These are phyloP conservation scores for Rehmannia glutinosa DNA, from an alignment of 257 asterid species.

Conservation along the genomic window DNA sequence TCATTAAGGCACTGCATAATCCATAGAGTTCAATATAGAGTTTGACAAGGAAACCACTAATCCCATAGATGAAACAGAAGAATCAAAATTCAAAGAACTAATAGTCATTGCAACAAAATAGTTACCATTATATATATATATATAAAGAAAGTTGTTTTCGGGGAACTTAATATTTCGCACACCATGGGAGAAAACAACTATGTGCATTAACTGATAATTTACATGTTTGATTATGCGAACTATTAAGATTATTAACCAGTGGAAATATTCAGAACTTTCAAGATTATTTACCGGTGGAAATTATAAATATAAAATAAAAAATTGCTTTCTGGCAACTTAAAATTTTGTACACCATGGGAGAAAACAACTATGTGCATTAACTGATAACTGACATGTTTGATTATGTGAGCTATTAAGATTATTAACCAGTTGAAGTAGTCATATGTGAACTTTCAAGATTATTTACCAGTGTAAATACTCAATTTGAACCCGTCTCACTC, in stretches of 20 bases:
- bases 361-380: background rate
- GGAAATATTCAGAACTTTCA: too few species aligned
- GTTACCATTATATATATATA: background rate
- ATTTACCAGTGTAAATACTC: too few species aligned
- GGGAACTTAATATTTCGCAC: background rate
- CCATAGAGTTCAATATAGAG: slow-evolving; percentile 10
- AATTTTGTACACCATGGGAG: background rate
- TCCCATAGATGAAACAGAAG: background rate
- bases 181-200: background rate
- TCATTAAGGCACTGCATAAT: slow-evolving; percentile 80
- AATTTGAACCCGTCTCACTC: background rate
- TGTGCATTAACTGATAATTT: background rate
- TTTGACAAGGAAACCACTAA: background rate
- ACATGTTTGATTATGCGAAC: background rate
- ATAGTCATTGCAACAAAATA: background rate
- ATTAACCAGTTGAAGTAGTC: background rate
- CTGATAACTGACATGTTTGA: background rate
- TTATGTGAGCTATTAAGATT: background rate
- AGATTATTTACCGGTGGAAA: too few species aligned
- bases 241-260: background rate
- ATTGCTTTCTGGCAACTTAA: background rate
- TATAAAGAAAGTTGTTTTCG: background rate
- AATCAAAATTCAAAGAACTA: background rate
- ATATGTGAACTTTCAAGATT: too few species aligned
- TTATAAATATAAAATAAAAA: background rate